A percentile compares a stretch with the other conserved stretches of the same genome.
phyloP scores from a whole-genome alignment of 2,329 filamentous ascomycete species.

The Xylariaceae sp. region DNA sequence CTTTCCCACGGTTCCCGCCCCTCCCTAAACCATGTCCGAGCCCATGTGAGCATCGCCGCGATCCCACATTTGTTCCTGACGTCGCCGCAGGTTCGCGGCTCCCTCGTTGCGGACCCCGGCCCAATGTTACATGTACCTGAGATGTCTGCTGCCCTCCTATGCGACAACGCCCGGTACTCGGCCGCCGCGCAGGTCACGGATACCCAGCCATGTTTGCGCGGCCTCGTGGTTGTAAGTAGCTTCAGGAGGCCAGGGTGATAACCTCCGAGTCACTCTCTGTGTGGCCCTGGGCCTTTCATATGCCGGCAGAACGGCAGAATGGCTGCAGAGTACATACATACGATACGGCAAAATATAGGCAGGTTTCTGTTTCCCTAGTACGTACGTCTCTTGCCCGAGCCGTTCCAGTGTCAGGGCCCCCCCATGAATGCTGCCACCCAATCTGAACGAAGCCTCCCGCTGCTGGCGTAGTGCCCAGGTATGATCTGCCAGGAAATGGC shows the following conservation, averaged over 20 bases:
- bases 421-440: too few relatives aligned
- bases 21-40: too few relatives aligned
- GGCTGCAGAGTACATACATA: too few relatives aligned
- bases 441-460: constrained; percentile 24
- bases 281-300: too few relatives aligned
- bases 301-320: too few relatives aligned
- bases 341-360: too few relatives aligned
- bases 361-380: too few relatives aligned
- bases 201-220: background rate
- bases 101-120: background rate
- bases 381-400: too few relatives aligned
- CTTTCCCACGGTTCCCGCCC: too few relatives aligned
- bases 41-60: too few relatives aligned
- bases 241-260: background rate
- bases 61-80: constrained; percentile 3
- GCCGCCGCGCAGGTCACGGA: background rate
- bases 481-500: constrained; percentile 35
- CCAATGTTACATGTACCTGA: constrained; percentile 1
- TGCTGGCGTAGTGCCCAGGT: constrained; percentile 31
- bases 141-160: background rate
- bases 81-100: too few relatives aligned
- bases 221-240: background rate
- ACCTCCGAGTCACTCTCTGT: background rate
- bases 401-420: too few relatives aligned
- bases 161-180: background rate